phyloP scores from a whole-genome alignment of 495 filamentous ascomycete species.

The Glarea lozoyensis region DNA sequence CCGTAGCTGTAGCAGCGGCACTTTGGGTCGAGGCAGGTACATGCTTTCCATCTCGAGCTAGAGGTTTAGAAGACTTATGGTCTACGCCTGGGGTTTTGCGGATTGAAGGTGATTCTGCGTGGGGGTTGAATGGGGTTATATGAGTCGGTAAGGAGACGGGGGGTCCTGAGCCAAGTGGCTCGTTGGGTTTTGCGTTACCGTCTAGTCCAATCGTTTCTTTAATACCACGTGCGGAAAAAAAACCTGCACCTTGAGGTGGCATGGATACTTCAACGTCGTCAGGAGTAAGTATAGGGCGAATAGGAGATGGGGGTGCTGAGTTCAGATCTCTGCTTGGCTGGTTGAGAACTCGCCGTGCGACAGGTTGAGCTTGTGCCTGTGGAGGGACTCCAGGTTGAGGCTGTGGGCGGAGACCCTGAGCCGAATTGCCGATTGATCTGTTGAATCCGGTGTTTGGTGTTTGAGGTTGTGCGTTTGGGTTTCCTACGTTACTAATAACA shows the following conservation, averaged over 20 bases:
- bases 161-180: slow-evolving; percentile 29
- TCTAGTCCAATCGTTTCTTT: too few species aligned
- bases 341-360: slow-evolving; percentile 15
- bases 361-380: slow-evolving; percentile 2
- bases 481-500: neutral
- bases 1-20: slow-evolving; percentile 22
- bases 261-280: slow-evolving; percentile 2
- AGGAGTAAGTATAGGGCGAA: neutral
- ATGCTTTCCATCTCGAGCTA: slow-evolving; percentile 19
- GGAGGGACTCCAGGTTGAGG: neutral
- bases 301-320: slow-evolving; percentile 17
- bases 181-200: slow-evolving; percentile 46
- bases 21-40: slow-evolving; percentile 17
- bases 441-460: slow-evolving; percentile 16
- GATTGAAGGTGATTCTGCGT: slow-evolving; percentile 76
- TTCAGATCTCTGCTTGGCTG: slow-evolving; percentile 16
- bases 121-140: slow-evolving; percentile 63
- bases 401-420: slow-evolving; percentile 4
- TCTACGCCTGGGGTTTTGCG: slow-evolving; percentile 86
- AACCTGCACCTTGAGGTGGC: slow-evolving; percentile 40
- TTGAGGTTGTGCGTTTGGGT: slow-evolving; percentile 13
- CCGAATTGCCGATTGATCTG: slow-evolving; percentile 12
- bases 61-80: slow-evolving; percentile 32
- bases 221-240: slow-evolving; percentile 73
- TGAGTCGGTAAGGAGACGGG: slow-evolving; percentile 30